Evolutionary conservation across 2,329 filamentous ascomycete species (phyloP).

Genomic region (Verticillium longisporum): DNA sequence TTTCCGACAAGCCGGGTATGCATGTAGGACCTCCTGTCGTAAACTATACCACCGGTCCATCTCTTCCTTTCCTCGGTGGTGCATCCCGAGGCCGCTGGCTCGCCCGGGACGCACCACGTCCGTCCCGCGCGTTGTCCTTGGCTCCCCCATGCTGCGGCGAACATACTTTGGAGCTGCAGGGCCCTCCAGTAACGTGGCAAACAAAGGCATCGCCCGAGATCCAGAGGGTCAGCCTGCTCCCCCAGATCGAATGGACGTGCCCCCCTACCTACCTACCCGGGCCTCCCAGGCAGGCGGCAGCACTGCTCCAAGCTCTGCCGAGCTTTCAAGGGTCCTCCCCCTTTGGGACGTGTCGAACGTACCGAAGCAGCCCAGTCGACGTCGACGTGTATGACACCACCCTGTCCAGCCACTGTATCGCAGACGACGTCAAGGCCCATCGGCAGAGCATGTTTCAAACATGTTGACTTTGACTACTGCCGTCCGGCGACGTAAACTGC

Average conservation of each 20-base stretch:
- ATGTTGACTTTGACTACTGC: background rate
- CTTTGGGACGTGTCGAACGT: no score
- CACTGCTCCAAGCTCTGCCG: background rate
- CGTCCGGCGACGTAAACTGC: background rate
- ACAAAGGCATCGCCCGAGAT: background rate
- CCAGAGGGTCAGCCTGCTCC: background rate
- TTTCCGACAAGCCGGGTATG: background rate
- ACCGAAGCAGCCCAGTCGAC: background rate
- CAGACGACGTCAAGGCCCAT: background rate
- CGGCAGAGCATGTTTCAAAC: background rate
- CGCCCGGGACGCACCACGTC: background rate
- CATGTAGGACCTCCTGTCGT: background rate
- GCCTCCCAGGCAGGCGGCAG: background rate
- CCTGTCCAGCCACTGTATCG: no score
- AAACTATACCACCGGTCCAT: no score
- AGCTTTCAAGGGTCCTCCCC: background rate
- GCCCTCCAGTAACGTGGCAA: background rate
- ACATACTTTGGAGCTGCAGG: background rate
- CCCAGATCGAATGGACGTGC: background rate
- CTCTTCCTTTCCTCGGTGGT: no score
- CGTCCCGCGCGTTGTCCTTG: no score
- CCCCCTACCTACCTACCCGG: background rate
- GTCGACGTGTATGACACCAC: background rate
- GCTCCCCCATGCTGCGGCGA: background rate
- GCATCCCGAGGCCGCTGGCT: background rate